Evolutionary conservation across 2,329 filamentous ascomycete genomes (phyloP).

Genomic region (Dactylellina haptotyla): DNA sequence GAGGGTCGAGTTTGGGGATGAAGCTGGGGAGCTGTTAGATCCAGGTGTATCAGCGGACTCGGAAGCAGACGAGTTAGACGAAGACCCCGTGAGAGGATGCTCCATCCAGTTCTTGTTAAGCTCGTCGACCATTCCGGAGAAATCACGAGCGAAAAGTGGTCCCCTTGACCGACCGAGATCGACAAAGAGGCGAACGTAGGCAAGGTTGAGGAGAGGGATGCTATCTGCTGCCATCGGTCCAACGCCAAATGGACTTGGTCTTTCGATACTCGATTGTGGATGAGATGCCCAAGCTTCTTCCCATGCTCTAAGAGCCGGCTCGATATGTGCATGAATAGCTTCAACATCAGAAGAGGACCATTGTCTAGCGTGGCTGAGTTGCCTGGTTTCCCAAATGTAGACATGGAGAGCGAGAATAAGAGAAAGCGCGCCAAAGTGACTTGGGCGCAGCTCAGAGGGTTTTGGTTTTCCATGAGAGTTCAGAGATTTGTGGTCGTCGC

Average conservation of each 20-base stretch:
- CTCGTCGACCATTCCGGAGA: slow-evolving; percentile 89
- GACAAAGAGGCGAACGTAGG: slow-evolving; percentile 91
- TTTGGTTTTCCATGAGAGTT: slow-evolving; percentile 64
- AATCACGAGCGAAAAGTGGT: slow-evolving; percentile 92
- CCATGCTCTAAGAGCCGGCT: slow-evolving; percentile 93
- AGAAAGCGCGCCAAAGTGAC: slow-evolving; percentile 89
- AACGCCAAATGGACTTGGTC: slow-evolving; percentile 82
- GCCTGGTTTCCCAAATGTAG: slow-evolving; percentile 97
- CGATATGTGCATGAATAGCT: slow-evolving; percentile 94
- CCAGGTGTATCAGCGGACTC: slow-evolving; percentile 59
- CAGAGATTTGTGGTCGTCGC: slow-evolving; percentile 66
- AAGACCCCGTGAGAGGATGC: slow-evolving; percentile 73
- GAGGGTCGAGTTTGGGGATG: slow-evolving; percentile 56
- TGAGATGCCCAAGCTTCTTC: slow-evolving; percentile 90
- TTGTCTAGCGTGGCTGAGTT: slow-evolving; percentile 80
- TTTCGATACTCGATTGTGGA: slow-evolving; percentile 81
- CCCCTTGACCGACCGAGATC: slow-evolving; percentile 93
- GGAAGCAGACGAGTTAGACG: slow-evolving; percentile 59
- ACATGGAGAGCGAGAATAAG: slow-evolving; percentile 96
- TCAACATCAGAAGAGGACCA: slow-evolving; percentile 95
- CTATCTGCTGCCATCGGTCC: slow-evolving; percentile 88
- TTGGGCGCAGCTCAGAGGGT: slow-evolving; percentile 66
- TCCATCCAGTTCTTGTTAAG: slow-evolving; percentile 78
- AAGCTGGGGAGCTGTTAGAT: slow-evolving; percentile 57
- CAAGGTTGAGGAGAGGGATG: slow-evolving; percentile 88